Base-by-base conservation (phyloP, 2,329 filamentous ascomycete species). In the Dactylonectria estremocensis region DNA sequence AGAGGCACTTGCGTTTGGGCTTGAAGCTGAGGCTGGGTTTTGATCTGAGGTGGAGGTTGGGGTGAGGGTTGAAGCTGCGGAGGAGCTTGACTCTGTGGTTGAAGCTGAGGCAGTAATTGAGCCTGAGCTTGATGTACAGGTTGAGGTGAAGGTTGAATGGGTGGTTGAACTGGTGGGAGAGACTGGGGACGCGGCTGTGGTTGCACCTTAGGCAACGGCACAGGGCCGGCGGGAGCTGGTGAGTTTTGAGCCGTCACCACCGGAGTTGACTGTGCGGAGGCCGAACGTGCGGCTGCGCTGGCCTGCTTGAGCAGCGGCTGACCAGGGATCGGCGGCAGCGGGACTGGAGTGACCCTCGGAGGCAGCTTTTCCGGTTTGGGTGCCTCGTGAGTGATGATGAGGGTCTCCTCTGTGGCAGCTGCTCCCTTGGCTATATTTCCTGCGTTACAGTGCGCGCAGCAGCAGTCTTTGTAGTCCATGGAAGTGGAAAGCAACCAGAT, bases 401-500 rank as follows among this genome's bases (percentile, higher is more conserved):
- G 71, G 3, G 64, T 71, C 11, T 81, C 80, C 2, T 82, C 81
- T 10, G 61, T 46, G 55, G 68, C 57, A 5, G 61, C 18, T 3
- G 69, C 55, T 8, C 70, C 71, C 60, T 77, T 81, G 20, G 73
- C 52, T 11, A 70, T 63, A 35, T 56, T 78, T 8, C 77, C 73
- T 5, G 77, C 69, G 62, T 84, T 85, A 76, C 86, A 88, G 54
- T 86, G 82, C 13, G 84, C 80, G 68, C 86, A 88, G 58, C 84
- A 86, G 74, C 86, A 88, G 68, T 87, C 84, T 50, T 74, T 80
- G 53, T 85, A 84, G 71, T 86, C 83, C 66, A 77, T 79, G 14
- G 86, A 87, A 16, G 77, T 73, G 33, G 85, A 86, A 8, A 85
- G 77, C 2, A 88, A 82, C 86, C 86, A 88, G 55, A 88, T 79